Percentiles rank a stretch among this genome's conserved stretches.
These are phyloP conservation scores for Osmanthus fragrans DNA, from an alignment of 257 asterid genomes.

Conservation along the genomic window DNA sequence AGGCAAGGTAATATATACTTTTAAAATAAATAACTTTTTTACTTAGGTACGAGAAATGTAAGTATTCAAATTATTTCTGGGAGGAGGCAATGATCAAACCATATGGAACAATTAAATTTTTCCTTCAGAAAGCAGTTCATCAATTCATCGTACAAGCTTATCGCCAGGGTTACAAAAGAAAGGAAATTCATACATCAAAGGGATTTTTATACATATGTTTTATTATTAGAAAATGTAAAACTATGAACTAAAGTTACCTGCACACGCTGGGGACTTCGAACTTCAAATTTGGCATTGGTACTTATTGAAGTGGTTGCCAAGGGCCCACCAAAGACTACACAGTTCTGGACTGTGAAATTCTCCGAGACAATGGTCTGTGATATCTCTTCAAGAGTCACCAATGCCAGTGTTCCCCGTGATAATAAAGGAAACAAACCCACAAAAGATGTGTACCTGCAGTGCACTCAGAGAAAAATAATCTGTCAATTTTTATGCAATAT, in stretches of 20 bases:
- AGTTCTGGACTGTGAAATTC: constrained; percentile 74
- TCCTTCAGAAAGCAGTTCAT: background rate
- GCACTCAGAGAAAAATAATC: constrained; percentile 1
- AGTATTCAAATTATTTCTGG: background rate
- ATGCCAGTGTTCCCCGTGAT: constrained; percentile 61
- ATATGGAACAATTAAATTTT: background rate
- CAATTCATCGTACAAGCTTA: background rate
- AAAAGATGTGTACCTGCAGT: constrained; percentile 81
- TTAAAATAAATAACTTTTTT: background rate
- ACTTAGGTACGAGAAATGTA: background rate
- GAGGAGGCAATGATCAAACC: background rate
- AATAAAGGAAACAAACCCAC: constrained; percentile 74
- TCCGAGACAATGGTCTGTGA: constrained; percentile 80
- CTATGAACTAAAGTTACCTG: constrained; percentile 48
- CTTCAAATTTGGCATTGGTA: constrained; percentile 89
- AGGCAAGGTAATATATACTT: background rate
- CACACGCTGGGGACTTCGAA: constrained; percentile 93
- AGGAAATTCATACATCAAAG: background rate
- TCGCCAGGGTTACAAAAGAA: background rate
- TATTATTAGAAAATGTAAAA: background rate
- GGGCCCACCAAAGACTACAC: constrained; percentile 76
- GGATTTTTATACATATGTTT: background rate
- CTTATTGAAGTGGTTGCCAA: constrained; percentile 70
- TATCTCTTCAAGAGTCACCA: constrained; percentile 81
- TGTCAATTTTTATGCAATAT: background rate